Conservation (phyloP, 495 filamentous ascomycete genomes). For the Darksidea phi region DNA sequence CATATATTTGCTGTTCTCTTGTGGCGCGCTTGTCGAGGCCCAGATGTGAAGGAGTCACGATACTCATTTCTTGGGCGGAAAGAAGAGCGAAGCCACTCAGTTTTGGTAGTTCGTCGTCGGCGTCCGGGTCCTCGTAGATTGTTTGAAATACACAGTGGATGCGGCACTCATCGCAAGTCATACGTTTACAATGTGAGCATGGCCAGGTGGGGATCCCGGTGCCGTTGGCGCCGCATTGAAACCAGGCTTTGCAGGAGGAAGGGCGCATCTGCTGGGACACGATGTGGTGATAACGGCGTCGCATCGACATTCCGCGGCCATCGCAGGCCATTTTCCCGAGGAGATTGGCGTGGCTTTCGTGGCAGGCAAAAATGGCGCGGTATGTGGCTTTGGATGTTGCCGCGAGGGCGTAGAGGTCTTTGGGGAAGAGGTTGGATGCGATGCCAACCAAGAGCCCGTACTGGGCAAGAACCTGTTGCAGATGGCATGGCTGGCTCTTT, state of each 20-base stretch:
- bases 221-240: not conserved
- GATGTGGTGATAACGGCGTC: not conserved
- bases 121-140: constrained; percentile 7
- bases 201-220: constrained; percentile 1
- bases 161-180: constrained; percentile 28
- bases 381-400: constrained; percentile 13
- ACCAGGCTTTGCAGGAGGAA: not conserved
- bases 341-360: constrained; percentile 11
- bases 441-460: constrained; percentile 15
- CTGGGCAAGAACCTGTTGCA: constrained; percentile 10
- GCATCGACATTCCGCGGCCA: constrained; percentile 13
- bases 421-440: constrained; percentile 10
- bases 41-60: constrained; percentile 13
- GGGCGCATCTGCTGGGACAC: constrained; percentile 5
- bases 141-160: constrained; percentile 25
- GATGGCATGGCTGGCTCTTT: not conserved
- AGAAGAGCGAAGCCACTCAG: constrained; percentile 20
- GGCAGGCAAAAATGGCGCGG: constrained; percentile 4
- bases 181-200: constrained; percentile 11
- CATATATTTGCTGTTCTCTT: not conserved
- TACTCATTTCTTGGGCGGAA: constrained; percentile 7
- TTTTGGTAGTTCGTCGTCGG: constrained; percentile 19
- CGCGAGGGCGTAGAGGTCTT: constrained; percentile 20
- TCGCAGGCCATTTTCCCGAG: constrained; percentile 19
- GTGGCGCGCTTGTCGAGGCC: not conserved